These are phyloP conservation scores for Perkinsela sp. DNA, from an alignment of 208 protist species.

Conservation along the genomic window DNA sequence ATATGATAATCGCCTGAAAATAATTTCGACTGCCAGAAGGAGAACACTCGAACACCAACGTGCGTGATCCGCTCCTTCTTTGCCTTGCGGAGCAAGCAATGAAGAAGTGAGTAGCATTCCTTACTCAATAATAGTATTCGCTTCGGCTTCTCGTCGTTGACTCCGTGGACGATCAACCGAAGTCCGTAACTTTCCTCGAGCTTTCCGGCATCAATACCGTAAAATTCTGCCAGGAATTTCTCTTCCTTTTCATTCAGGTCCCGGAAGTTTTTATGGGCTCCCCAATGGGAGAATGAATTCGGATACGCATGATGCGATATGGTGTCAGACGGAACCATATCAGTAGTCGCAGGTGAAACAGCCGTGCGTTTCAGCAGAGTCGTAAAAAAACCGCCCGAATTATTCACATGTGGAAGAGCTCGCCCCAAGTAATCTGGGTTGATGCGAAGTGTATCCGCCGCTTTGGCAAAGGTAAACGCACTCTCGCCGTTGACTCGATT, in stretches of 20 bases:
- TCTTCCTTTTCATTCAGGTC: not conserved
- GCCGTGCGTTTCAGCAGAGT: not conserved
- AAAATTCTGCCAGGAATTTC: not conserved
- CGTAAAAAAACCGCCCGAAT: constrained; percentile 58
- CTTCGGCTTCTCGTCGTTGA: not conserved
- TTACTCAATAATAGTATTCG: not conserved
- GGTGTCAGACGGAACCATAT: no score
- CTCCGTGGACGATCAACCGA: not conserved
- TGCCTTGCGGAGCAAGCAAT: not conserved
- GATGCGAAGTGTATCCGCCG: constrained; percentile 10
- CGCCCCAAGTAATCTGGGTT: constrained; percentile 29
- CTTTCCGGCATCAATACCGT: not conserved
- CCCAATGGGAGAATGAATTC: not conserved
- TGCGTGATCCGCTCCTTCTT: not conserved
- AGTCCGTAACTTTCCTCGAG: not conserved
- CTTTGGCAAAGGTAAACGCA: constrained; percentile 15
- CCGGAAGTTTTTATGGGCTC: not conserved
- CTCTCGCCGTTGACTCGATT: constrained; percentile 13
- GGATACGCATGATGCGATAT: not conserved
- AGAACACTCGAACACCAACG: not conserved
- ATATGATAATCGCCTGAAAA: not conserved
- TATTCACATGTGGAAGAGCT: constrained; percentile 43
- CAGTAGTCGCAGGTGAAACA: not conserved
- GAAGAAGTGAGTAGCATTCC: not conserved
- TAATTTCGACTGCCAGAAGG: not conserved